Conservation (phyloP, 148 eudicot species). For the Amaranthus hypochondriacus region DNA sequence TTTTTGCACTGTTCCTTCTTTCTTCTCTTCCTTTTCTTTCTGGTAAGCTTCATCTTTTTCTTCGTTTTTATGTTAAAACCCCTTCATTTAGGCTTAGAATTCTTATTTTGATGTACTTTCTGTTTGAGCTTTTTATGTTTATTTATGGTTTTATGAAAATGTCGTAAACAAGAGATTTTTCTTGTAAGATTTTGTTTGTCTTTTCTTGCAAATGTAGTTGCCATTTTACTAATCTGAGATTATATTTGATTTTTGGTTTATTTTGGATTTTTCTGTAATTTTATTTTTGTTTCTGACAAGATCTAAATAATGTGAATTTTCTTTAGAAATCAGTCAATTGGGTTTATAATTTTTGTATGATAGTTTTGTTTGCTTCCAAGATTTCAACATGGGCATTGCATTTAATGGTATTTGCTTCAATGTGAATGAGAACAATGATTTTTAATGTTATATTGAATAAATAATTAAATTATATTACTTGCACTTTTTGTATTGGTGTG, state of each 20-base stretch:
- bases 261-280: background rate
- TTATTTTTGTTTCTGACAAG: background rate
- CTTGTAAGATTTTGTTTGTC: background rate
- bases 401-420: background rate
- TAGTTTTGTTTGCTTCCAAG: background rate
- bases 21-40: constrained; percentile 30
- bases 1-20: constrained; percentile 15
- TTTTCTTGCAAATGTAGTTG: background rate
- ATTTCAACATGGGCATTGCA: background rate
- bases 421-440: background rate
- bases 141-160: background rate
- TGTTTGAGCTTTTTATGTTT: background rate
- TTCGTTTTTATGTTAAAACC: background rate
- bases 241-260: background rate
- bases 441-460: background rate
- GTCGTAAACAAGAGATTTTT: background rate
- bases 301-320: background rate
- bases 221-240: constrained; percentile 12
- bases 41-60: constrained; percentile 24
- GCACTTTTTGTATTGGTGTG: no score
- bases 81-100: no score
- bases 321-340: background rate
- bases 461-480: no score
- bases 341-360: background rate
- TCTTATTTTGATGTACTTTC: no score